These are phyloP conservation scores for Hyaloraphidium curvatum DNA, from an alignment of 192 early-diverging fungal genomes.

Conservation along the genomic window DNA sequence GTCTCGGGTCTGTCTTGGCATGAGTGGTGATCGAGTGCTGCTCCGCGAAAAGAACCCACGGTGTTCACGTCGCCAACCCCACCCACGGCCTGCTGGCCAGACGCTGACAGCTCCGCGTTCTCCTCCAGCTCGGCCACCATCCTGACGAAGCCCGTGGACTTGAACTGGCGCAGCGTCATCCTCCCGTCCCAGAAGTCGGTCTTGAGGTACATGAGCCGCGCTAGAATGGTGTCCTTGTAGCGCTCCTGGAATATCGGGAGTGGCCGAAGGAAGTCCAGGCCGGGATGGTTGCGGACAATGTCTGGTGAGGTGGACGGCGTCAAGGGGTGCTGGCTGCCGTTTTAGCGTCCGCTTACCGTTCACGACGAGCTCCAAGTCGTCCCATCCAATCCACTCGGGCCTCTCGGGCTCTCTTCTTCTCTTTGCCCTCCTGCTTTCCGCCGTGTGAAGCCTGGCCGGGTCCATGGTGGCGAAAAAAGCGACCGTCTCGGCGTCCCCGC, in stretches of 20 bases:
- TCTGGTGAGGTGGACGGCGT: too few species aligned
- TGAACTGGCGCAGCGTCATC: conserved; percentile 60
- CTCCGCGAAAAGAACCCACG: background rate
- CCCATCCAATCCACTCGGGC: too few species aligned
- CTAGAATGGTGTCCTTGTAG: conserved; percentile 81
- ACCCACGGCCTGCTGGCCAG: background rate
- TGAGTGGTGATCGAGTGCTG: conserved; percentile 7
- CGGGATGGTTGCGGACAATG: conserved; percentile 69
- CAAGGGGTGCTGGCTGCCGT: too few species aligned
- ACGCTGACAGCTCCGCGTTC: conserved; percentile 24
- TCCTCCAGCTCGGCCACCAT: conserved; percentile 41
- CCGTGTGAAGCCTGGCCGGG: too few species aligned
- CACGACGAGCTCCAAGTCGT: too few species aligned
- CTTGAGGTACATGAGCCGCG: conserved; percentile 66
- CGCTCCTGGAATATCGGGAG: conserved; percentile 67
- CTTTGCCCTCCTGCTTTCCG: too few species aligned
- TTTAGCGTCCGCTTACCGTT: too few species aligned
- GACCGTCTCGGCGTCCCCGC: too few species aligned
- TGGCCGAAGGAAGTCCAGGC: conserved; percentile 60
- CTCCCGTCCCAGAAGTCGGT: conserved; percentile 39
- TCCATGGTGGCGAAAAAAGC: too few species aligned
- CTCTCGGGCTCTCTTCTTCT: too few species aligned
- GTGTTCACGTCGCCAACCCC: background rate
- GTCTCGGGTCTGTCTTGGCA: conserved; percentile 39
- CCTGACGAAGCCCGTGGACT: conserved; percentile 36